Percentiles rank a stretch among this genome's conserved stretches.
Evolutionary conservation across 192 early-diverging fungal species (phyloP).

Genomic region (Martensiomyces pterosporus): DNA sequence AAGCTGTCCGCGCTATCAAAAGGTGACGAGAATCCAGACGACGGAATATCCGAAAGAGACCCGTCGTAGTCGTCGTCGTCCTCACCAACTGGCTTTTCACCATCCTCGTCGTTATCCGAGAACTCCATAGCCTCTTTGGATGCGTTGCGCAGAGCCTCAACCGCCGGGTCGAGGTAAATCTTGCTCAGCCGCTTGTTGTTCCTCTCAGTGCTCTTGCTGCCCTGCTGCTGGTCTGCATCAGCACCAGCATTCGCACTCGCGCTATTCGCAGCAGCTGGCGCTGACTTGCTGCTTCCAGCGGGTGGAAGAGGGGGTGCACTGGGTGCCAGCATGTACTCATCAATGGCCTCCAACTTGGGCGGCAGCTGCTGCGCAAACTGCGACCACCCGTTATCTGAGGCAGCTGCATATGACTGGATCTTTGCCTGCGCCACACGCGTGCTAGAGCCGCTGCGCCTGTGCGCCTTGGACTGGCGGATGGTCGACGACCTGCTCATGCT

Average conservation of each 20-base stretch:
- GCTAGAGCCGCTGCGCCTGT: slow-evolving; percentile 23
- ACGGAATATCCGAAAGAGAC: slow-evolving; percentile 24
- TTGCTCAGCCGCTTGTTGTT: slow-evolving; percentile 23
- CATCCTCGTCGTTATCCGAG: slow-evolving; percentile 34
- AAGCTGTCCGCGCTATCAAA: slow-evolving; percentile 41
- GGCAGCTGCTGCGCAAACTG: slow-evolving; percentile 17
- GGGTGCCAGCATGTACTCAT: too few relatives aligned
- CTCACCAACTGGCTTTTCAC: slow-evolving; percentile 2
- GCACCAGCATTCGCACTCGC: neutral
- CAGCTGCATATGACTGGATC: slow-evolving; percentile 19
- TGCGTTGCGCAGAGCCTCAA: slow-evolving; percentile 12
- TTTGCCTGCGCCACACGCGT: slow-evolving; percentile 28
- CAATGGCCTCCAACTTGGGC: neutral
- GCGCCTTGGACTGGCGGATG: slow-evolving; percentile 23
- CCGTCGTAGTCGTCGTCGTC: slow-evolving; percentile 9
- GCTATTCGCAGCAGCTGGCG: too few relatives aligned
- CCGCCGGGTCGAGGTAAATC: slow-evolving; percentile 9
- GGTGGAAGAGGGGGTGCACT: too few relatives aligned
- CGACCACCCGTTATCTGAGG: slow-evolving; percentile 27
- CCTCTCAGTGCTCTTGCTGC: neutral
- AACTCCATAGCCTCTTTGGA: slow-evolving; percentile 36
- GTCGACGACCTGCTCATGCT: slow-evolving; percentile 23
- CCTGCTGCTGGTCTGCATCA: neutral
- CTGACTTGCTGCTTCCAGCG: neutral
- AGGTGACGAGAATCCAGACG: slow-evolving; percentile 28